A percentile compares a stretch with the other conserved stretches of the same genome.
phyloP scores from a whole-genome alignment of 352 stramenopile species.

The Globisporangium camurandrum region DNA sequence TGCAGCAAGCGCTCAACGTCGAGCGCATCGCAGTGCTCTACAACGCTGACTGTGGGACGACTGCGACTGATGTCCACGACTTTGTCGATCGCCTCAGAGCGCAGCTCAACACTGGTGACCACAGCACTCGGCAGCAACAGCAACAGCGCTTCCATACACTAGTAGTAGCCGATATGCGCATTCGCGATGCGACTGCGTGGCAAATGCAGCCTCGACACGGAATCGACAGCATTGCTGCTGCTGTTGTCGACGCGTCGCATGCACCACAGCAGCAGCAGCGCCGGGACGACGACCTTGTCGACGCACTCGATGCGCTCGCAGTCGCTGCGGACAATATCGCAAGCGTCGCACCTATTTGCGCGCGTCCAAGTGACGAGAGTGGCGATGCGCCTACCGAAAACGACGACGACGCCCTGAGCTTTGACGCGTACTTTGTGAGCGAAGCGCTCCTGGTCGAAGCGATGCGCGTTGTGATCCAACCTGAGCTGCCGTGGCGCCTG shows the following conservation, averaged over 20 bases:
- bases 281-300: slow-evolving; percentile 21
- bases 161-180: slow-evolving; percentile 7
- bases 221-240: too few relatives aligned
- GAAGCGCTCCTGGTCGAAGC: slow-evolving; percentile 54
- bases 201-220: neutral
- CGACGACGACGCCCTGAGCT: slow-evolving; percentile 12
- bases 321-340: slow-evolving; percentile 13
- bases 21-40: slow-evolving; percentile 20
- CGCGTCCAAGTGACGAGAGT: neutral
- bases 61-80: slow-evolving; percentile 17
- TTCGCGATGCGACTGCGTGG: neutral
- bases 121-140: slow-evolving; percentile 11
- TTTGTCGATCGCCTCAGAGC: slow-evolving; percentile 24
- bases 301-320: slow-evolving; percentile 16
- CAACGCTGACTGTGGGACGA: slow-evolving; percentile 26
- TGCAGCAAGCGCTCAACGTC: slow-evolving; percentile 14
- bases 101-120: slow-evolving; percentile 17
- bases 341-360: slow-evolving; percentile 6
- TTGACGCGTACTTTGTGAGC: slow-evolving; percentile 51
- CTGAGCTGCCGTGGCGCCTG: slow-evolving; percentile 24
- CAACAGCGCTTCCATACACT: slow-evolving; percentile 21
- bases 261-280: neutral
- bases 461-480: slow-evolving; percentile 31
- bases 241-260: too few relatives aligned
- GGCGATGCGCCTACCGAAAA: neutral